Percentiles rank a stretch among this genome's conserved stretches.
Evolutionary conservation across 495 filamentous ascomycete genomes (phyloP).

Genomic region (Mycothermus thermophilus): DNA sequence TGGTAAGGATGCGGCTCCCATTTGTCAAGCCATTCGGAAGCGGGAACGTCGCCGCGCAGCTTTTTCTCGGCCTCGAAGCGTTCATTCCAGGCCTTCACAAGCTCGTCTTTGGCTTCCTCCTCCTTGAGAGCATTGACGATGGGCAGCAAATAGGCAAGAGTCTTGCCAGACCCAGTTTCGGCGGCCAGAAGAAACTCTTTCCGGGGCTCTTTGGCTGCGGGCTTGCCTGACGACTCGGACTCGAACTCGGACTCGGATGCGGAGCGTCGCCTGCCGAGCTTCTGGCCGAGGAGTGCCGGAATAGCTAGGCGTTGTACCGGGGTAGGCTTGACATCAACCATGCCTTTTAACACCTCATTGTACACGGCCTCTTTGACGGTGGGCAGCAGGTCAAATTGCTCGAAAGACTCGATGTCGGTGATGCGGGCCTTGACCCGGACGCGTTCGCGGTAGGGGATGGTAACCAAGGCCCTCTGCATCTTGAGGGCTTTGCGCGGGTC

Average conservation of each 20-base stretch:
- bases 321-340: conserved; percentile 62
- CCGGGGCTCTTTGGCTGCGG: not conserved
- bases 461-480: conserved; percentile 72
- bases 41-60: conserved; percentile 38
- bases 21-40: conserved; percentile 24
- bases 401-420: conserved; percentile 57
- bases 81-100: conserved; percentile 38
- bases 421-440: conserved; percentile 55
- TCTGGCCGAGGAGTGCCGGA: conserved; percentile 49
- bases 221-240: conserved; percentile 1
- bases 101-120: conserved; percentile 50
- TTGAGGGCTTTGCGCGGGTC: conserved; percentile 65
- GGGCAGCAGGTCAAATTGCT: conserved; percentile 61
- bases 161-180: conserved; percentile 95
- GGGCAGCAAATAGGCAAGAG: conserved; percentile 78
- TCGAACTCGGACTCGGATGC: too few relatives aligned
- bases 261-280: conserved; percentile 4
- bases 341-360: conserved; percentile 53
- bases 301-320: conserved; percentile 82
- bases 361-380: conserved; percentile 58
- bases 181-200: conserved; percentile 77
- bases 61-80: conserved; percentile 30
- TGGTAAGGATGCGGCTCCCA: conserved; percentile 56
- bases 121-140: conserved; percentile 69
- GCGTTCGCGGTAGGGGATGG: conserved; percentile 60